Percentiles rank a stretch among this genome's conserved stretches.
phyloP scores from a whole-genome alignment of 345 rosid genomes.

The Populus alba region DNA sequence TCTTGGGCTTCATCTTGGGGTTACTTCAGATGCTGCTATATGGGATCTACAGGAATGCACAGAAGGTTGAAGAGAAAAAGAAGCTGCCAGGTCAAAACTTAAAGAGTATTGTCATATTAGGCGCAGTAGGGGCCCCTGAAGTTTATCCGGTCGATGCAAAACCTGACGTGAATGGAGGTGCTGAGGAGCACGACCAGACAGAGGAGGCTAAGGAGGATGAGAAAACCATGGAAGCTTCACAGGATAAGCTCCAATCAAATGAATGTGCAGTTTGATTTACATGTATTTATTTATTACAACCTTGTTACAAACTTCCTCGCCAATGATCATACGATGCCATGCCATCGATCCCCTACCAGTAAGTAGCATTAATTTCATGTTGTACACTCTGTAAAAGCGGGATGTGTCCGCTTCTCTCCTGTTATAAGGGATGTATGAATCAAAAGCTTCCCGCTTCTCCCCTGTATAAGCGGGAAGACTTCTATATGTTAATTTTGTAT shows the following conservation, averaged over 20 bases:
- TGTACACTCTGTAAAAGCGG: background rate
- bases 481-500: background rate
- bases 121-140: conserved; percentile 26
- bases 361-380: background rate
- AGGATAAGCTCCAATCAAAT: conserved; percentile 7
- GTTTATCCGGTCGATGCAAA: conserved; percentile 27
- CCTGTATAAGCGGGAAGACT: too few relatives aligned
- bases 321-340: background rate
- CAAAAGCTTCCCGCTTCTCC: background rate
- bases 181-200: background rate
- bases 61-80: conserved; percentile 26
- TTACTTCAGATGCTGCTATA: conserved; percentile 68
- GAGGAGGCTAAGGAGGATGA: conserved; percentile 10
- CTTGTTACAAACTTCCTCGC: background rate
- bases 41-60: conserved; percentile 43
- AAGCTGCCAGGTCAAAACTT: conserved; percentile 18
- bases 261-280: conserved; percentile 35
- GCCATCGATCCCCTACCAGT: background rate
- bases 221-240: conserved; percentile 20
- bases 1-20: conserved; percentile 69
- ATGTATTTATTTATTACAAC: background rate
- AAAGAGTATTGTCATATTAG: conserved; percentile 19
- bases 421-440: background rate
- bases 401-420: background rate
- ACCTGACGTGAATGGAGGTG: background rate